Evolutionary conservation across 1,284 basidiomycete species (phyloP).

Genomic region (Heliocybe sulcata): DNA sequence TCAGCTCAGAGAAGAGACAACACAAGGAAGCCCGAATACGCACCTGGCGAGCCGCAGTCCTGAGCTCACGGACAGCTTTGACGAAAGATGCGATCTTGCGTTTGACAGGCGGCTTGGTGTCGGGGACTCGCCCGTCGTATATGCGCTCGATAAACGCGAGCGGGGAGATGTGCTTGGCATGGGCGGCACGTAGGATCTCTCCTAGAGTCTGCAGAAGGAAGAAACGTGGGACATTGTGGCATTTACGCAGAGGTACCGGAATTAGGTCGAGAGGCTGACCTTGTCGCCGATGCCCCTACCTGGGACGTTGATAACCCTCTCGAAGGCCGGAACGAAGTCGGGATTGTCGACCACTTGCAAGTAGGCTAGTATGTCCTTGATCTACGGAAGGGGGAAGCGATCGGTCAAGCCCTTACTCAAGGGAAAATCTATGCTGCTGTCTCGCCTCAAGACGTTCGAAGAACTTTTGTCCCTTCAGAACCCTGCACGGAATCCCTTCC

Average conservation of each 20-base stretch:
- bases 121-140: slow-evolving; percentile 47
- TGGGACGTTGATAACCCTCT: slow-evolving; percentile 75
- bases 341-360: slow-evolving; percentile 84
- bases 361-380: slow-evolving; percentile 88
- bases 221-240: not conserved
- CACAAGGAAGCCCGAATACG: slow-evolving; percentile 9
- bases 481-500: slow-evolving; percentile 69
- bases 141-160: slow-evolving; percentile 61
- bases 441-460: slow-evolving; percentile 75
- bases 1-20: slow-evolving; percentile 1
- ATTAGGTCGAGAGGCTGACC: slow-evolving; percentile 27
- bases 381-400: slow-evolving; percentile 24
- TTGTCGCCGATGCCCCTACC: slow-evolving; percentile 80
- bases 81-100: slow-evolving; percentile 60
- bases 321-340: slow-evolving; percentile 68
- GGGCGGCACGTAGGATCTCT: slow-evolving; percentile 53
- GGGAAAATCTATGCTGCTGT: slow-evolving; percentile 12
- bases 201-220: slow-evolving; percentile 41
- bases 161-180: slow-evolving; percentile 39
- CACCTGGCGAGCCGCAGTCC: slow-evolving; percentile 51
- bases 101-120: slow-evolving; percentile 62
- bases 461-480: slow-evolving; percentile 83
- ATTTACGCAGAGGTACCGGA: not conserved
- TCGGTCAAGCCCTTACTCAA: not conserved
- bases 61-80: slow-evolving; percentile 44